Conservation (phyloP, 176 grass and related monocot genomes). For the bread wheat (Triticum aestivum) region IWGSC_CS_RefSeq_v2.1 NC_057801.1:576311800-576312299, state of each 20-base stretch:
- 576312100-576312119: neutral
- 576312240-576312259: neutral
- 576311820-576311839: neutral
- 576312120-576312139: neutral
- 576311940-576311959: constrained; percentile 92
- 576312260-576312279: neutral
- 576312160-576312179: neutral
- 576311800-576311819: constrained; percentile 3
- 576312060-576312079: neutral
- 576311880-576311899: constrained; percentile 86
- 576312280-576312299: too few relatives aligned
- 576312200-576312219: neutral
- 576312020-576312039: constrained; percentile 5
- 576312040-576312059: neutral
- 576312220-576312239: neutral
- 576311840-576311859: neutral
- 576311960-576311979: constrained; percentile 41
- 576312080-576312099: neutral
- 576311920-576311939: constrained; percentile 98
- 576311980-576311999: constrained; percentile 15
- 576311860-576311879: constrained; percentile 84
- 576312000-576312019: neutral
- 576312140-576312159: neutral
- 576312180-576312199: neutral
- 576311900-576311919: constrained; percentile 96